Base-by-base conservation (phyloP, 768 basidiomycete species). In the Psilocybe tampanensis region DNA sequence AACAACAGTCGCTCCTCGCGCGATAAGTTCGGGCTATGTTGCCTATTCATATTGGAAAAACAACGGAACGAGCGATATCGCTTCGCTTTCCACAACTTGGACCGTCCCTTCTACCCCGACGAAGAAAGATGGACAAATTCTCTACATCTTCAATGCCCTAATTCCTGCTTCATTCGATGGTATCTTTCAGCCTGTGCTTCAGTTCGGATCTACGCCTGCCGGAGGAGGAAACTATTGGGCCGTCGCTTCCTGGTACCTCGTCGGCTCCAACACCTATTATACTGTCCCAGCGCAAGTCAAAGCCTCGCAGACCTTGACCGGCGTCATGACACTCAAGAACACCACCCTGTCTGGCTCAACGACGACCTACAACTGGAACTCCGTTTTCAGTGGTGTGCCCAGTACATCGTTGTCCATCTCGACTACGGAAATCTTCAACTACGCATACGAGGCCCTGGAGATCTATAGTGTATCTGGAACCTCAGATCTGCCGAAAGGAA, bases 171-270 rank as follows among this genome's bases (percentile, higher is more conserved):
- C 60, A 19, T 60, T 60, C 52, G 55, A 56, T 41, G 60, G 56
- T 3, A 69, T 69, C 29, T 47, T 66, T 22, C 66, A 66, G 41
- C 60, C 65, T 8, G 67, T 68, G 8, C 61, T 68, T 9, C 60
- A 68, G 52, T 69, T 62, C 47, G 68, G 68, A 2, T 48, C 47
- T 6, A 62, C 64, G 2, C 59, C 58, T 0, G 66, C 64, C 1
- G 67, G 67, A 4, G 68, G 68, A 18, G 65, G 61, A n/a, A 52
- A 60, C 19, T 67, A 61, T 45, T 69, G 66, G 64, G 54, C 60
- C 2, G 60, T 64, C 15, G 66, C 68, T 3, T 54, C 53, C 1
- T 69, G 68, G 68, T 66, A 66, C 18, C 47, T 64, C 47, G 33
- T 54, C 12, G 50, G 59, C 9, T n/a, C 52, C 8, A 47, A 60